Evolutionary conservation across 805 yeast species (phyloP), one percentile per base, ranked within the genome.

Genomic region (Ogataea sp.): DNA sequence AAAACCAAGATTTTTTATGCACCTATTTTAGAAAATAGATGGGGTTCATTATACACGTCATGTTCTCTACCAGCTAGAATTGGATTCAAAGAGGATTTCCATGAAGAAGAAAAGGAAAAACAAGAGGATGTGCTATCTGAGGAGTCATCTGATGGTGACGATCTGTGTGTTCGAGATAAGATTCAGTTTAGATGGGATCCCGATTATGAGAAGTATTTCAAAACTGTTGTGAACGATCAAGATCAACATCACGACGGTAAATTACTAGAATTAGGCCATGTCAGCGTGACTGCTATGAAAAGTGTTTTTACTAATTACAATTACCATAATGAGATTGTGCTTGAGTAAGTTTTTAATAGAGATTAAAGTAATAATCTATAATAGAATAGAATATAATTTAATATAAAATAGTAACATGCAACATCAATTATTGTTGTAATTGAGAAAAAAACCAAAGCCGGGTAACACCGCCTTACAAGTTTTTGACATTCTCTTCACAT

Each of bases 1-100:
- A 43, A 59, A 10, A 80, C 90, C 2, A 76, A 73, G 48, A 72
- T 80, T 28, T 55, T 67, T 39, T 83, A 74, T 53, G 80, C 93
- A 1, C 84, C 88, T 10, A 75, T 88, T 34, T 67, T 83, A 55
- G 73, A 76, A 38, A 87, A 87, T 59, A 63, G 70, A 47, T 88
- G 96, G 96, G 69, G 73, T 3, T 41, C 44, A n/a, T 18, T 43
- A 18, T 43, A 40, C 20, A 24, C 36, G 3, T 17, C 28, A 7
- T 17, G 29, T 4, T 38, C 36, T 6, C 37, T 37, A 15, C 14
- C 32, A 13, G 32, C 38, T 21, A 30, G 28, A 21, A n/a, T 15
- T 2, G 26, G 21, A 11, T 25, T 33, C 21, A 33, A 25, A 24
- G 36, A 33, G 15, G 36, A 33, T 25, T 16, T 23, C 7, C 21